Percentiles rank a stretch among this genome's conserved stretches.
These are phyloP conservation scores for Wickerhamomyces chambardii DNA, from an alignment of 805 yeast genomes.

Conservation along the genomic window DNA sequence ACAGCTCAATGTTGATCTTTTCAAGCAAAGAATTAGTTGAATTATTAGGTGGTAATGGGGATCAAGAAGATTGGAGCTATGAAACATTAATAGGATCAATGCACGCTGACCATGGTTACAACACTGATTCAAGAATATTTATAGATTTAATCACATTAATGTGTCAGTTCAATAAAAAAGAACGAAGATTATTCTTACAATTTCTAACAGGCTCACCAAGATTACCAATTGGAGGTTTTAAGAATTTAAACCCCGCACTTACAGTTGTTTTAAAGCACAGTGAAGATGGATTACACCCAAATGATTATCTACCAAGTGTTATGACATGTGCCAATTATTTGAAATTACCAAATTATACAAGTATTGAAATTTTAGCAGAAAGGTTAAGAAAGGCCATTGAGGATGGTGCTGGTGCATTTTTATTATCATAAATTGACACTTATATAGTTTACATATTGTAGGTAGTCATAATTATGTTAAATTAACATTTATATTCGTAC, in stretches of 20 bases:
- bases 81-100: slow-evolving; percentile 51
- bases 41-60: slow-evolving; percentile 52
- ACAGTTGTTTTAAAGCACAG: slow-evolving; percentile 81
- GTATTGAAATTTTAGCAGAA: slow-evolving; percentile 46
- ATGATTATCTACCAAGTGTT: slow-evolving; percentile 88
- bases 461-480: no score
- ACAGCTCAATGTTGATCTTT: slow-evolving; percentile 59
- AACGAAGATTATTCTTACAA: slow-evolving; percentile 70
- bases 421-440: slow-evolving; percentile 55
- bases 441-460: no score
- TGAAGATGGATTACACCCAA: slow-evolving; percentile 62
- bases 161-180: slow-evolving; percentile 38
- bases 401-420: slow-evolving; percentile 86
- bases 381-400: slow-evolving; percentile 62
- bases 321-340: slow-evolving; percentile 97
- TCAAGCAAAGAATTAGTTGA: slow-evolving; percentile 65
- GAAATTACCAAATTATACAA: slow-evolving; percentile 77
- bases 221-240: slow-evolving; percentile 91
- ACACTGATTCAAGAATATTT: slow-evolving; percentile 57
- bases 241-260: slow-evolving; percentile 67
- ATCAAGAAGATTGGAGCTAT: slow-evolving; percentile 80
- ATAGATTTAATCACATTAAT: slow-evolving; percentile 53
- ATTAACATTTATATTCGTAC: no score
- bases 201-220: slow-evolving; percentile 92
- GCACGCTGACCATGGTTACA: slow-evolving; percentile 87